A percentile compares a stretch with the other conserved stretches of the same genome.
phyloP scores from a whole-genome alignment of 2,329 filamentous ascomycete genomes.

The Aspergillus persii region DNA sequence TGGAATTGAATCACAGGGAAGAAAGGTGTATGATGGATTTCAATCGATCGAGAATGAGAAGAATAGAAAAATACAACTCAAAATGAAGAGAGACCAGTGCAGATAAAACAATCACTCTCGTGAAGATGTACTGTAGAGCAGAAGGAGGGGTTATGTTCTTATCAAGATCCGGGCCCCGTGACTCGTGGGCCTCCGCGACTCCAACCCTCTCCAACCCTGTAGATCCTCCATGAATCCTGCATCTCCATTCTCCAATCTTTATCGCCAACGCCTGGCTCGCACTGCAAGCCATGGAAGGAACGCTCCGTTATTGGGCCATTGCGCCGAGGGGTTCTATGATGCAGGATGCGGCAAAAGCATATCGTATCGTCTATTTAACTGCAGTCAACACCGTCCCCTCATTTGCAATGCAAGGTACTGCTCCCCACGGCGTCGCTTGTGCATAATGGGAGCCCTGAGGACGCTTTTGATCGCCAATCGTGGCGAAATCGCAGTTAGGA shows the following conservation, averaged over 20 bases:
- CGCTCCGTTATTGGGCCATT: conserved; percentile 5
- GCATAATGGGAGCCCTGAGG: conserved; percentile 42
- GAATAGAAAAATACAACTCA: background rate
- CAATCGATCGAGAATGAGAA: background rate
- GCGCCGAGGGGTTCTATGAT: background rate
- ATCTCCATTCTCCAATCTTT: background rate
- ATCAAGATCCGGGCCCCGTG: background rate
- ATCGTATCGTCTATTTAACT: background rate
- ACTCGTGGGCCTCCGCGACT: background rate
- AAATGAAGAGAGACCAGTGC: too few relatives aligned
- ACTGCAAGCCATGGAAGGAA: background rate
- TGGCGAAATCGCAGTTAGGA: conserved; percentile 57
- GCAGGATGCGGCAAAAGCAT: background rate
- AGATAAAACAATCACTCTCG: too few relatives aligned
- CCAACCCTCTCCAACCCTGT: background rate
- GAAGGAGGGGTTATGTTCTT: background rate
- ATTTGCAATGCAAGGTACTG: background rate
- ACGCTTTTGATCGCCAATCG: conserved; percentile 59
- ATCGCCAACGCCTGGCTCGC: background rate
- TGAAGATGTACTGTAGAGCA: background rate
- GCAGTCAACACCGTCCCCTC: background rate
- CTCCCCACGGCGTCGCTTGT: background rate
- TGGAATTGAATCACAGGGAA: background rate
- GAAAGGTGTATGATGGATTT: background rate
- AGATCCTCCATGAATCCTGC: too few relatives aligned